Base-by-base conservation (phyloP, 2,329 filamentous ascomycete species). In the Dactylella cylindrospora region DNA sequence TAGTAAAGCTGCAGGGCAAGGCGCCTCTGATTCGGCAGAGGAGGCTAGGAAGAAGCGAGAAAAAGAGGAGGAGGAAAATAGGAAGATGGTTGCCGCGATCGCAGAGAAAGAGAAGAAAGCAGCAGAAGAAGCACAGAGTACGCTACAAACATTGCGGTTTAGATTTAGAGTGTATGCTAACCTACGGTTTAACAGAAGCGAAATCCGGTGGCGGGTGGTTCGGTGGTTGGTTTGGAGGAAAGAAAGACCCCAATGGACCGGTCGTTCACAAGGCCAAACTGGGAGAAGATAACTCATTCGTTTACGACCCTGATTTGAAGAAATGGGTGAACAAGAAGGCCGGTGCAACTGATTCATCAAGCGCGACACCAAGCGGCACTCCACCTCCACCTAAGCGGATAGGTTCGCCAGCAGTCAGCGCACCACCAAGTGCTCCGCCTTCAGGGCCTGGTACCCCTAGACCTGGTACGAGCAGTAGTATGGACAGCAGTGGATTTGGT, bases 241-340 rank as follows among this genome's bases (percentile, higher is more conserved):
- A 68, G 84, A 86, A 71, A 81, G 85, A 68, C 72, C 78, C 74
- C 3, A 75, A 74, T n/a, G 74, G 73, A 22, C 82, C 90, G n/a
- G 88, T 96, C 72, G 45, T 64, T 3, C 40, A 57, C 41, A 84
- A 82, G 68, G 93, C 94, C 65, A 98, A 98, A 70, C 80, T 98
- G 6, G 94, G 91, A 64, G 94, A 98, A 73, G 83, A 93, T 70
- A 95, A 83, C 72, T 89, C 84, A 38, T 96, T 98, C 73, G 85
- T 91, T 67, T 98, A 93, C 70, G 93, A 98, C 70, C 86, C 90
- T 2, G 88, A 96, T n/a, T 80, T 95, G 46, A 94, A 95, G 77
- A 90, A 93, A 72, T 98, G 94, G 94, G 79, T 98, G 72, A 97
- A 98, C 77, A 96, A 96, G 77, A 96, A 95, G 72, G 82, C 83